Conservation (phyloP, 2,329 filamentous ascomycete genomes). For the Arachnopeziza araneosa region DNA sequence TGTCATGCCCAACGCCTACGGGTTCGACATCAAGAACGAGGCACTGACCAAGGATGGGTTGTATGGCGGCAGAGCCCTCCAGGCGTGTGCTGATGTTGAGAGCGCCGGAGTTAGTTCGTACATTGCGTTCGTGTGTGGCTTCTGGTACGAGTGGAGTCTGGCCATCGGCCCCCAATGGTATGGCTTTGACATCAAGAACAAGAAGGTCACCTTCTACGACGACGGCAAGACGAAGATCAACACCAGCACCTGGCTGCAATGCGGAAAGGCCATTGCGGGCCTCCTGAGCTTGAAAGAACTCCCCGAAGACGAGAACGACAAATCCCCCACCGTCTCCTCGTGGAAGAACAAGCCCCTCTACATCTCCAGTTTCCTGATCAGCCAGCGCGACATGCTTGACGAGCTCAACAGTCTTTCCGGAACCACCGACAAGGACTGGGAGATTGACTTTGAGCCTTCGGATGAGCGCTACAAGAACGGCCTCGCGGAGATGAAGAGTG, state of each 20-base stretch:
- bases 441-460: slow-evolving; percentile 9
- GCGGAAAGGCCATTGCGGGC: slow-evolving; percentile 47
- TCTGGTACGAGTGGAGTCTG: slow-evolving; percentile 51
- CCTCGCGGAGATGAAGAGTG: slow-evolving; percentile 9
- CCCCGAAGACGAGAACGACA: slow-evolving; percentile 33
- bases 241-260: slow-evolving; percentile 44
- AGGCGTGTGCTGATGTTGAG: slow-evolving; percentile 33
- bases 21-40: slow-evolving; percentile 14
- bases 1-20: slow-evolving; percentile 50
- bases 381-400: slow-evolving; percentile 45
- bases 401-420: slow-evolving; percentile 21
- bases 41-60: slow-evolving; percentile 27
- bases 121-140: slow-evolving; percentile 39
- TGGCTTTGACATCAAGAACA: slow-evolving; percentile 45
- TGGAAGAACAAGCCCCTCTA: slow-evolving; percentile 39
- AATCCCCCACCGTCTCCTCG: slow-evolving; percentile 26
- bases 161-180: slow-evolving; percentile 31
- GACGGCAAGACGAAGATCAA: slow-evolving; percentile 43
- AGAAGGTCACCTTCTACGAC: slow-evolving; percentile 43
- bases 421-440: slow-evolving; percentile 17
- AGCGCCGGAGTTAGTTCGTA: slow-evolving; percentile 32
- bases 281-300: slow-evolving; percentile 38
- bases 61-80: slow-evolving; percentile 9
- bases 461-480: slow-evolving; percentile 11
- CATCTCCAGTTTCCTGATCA: slow-evolving; percentile 40